Conservation (phyloP, 2,329 filamentous ascomycete genomes). For the Myriosclerotinia duriaeana region DNA sequence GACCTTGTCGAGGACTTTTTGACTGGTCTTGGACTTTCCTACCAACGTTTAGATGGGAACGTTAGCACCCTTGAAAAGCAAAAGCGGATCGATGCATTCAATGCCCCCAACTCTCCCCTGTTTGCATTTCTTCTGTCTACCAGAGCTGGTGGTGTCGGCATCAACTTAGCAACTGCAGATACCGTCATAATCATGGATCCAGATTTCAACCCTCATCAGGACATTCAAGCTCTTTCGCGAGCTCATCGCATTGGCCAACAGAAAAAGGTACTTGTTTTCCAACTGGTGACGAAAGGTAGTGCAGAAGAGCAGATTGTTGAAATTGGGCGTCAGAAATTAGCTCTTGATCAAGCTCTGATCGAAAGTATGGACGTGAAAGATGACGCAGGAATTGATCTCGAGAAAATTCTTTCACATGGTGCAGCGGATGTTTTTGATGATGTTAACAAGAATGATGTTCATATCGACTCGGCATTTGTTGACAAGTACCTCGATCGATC, state of each 20-base stretch:
- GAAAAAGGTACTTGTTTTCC: constrained; percentile 93
- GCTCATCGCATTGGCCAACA: constrained; percentile 96
- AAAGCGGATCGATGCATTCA: constrained; percentile 90
- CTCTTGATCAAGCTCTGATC: constrained; percentile 90
- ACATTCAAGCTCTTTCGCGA: constrained; percentile 90
- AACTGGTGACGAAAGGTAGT: constrained; percentile 84
- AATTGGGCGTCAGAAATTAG: constrained; percentile 93
- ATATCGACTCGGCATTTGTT: constrained; percentile 79
- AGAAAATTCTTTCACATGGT: constrained; percentile 84
- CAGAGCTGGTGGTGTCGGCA: constrained; percentile 91
- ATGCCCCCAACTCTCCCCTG: constrained; percentile 74
- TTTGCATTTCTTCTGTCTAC: constrained; percentile 95
- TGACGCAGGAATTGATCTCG: constrained; percentile 73
- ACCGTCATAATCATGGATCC: constrained; percentile 85
- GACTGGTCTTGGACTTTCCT: constrained; percentile 67
- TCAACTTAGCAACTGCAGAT: constrained; percentile 94
- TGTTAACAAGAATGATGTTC: constrained; percentile 68
- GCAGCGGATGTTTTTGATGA: constrained; percentile 84
- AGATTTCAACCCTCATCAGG: constrained; percentile 71
- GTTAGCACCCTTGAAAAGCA: constrained; percentile 85
- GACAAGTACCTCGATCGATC: constrained; percentile 88
- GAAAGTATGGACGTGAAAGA: constrained; percentile 88
- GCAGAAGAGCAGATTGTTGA: constrained; percentile 96
- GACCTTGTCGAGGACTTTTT: constrained; percentile 93
- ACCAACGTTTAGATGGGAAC: constrained; percentile 81